phyloP scores from a whole-genome alignment of 2,329 filamentous ascomycete genomes.

The Furcasterigmium sp. region DNA sequence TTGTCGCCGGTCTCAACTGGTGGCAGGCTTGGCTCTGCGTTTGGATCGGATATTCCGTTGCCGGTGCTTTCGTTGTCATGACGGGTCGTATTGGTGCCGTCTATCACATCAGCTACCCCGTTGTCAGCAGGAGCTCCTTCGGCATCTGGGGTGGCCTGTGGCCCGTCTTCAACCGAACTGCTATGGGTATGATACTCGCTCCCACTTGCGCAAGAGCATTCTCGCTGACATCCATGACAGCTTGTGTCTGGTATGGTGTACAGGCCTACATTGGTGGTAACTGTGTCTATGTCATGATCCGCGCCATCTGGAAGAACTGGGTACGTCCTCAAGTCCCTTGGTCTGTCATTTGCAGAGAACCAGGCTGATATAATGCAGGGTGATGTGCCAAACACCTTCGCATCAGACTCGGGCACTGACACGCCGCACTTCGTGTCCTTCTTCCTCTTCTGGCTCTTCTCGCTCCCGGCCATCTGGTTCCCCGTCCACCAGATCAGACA shows the following conservation, averaged over 20 bases:
- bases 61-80: slow-evolving; percentile 67
- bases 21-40: slow-evolving; percentile 91
- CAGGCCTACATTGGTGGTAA: slow-evolving; percentile 80
- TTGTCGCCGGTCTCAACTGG: slow-evolving; percentile 74
- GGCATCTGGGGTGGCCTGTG: slow-evolving; percentile 86
- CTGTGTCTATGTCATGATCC: slow-evolving; percentile 86
- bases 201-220: not conserved
- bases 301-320: slow-evolving; percentile 72
- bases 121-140: slow-evolving; percentile 72
- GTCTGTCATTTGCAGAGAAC: not conserved
- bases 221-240: slow-evolving; percentile 22
- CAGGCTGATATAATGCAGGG: slow-evolving; percentile 4
- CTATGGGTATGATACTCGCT: slow-evolving; percentile 47
- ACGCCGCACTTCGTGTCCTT: slow-evolving; percentile 76
- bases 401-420: slow-evolving; percentile 59
- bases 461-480: slow-evolving; percentile 81
- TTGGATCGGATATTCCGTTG: slow-evolving; percentile 78
- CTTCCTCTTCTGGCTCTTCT: slow-evolving; percentile 80
- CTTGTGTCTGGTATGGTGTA: slow-evolving; percentile 84
- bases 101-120: slow-evolving; percentile 87
- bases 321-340: slow-evolving; percentile 23
- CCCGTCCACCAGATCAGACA: slow-evolving; percentile 50
- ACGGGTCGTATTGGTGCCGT: slow-evolving; percentile 80
- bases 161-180: slow-evolving; percentile 86
- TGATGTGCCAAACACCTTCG: slow-evolving; percentile 62